Conservation (phyloP, 192 early-diverging fungal genomes). For the Backusella liffmaniae region DNA sequence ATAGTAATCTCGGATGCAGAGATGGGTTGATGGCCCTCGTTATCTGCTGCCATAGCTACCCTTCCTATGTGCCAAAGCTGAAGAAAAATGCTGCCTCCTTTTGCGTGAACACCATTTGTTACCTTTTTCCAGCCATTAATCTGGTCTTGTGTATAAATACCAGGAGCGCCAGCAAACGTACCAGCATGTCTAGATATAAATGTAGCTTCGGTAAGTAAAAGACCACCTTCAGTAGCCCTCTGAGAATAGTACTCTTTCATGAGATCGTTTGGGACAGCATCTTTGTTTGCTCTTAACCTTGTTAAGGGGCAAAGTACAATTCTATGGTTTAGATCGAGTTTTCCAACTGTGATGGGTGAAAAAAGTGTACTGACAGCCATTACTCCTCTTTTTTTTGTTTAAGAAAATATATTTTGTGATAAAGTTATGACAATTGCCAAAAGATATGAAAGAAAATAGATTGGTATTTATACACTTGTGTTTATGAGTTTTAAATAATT, state of each 20-base stretch:
- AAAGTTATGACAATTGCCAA: neutral
- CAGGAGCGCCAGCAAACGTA: slow-evolving; percentile 25
- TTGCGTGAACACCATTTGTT: slow-evolving; percentile 54
- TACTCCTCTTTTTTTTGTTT: neutral
- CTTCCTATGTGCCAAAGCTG: slow-evolving; percentile 52
- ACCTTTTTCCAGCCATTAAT: slow-evolving; percentile 48
- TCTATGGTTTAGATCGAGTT: slow-evolving; percentile 14
- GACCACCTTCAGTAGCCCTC: slow-evolving; percentile 21
- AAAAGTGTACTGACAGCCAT: slow-evolving; percentile 8
- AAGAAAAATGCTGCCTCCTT: slow-evolving; percentile 52
- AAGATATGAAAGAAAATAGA: neutral
- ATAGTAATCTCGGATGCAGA: slow-evolving; percentile 27
- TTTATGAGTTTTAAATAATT: neutral
- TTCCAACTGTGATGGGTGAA: slow-evolving; percentile 21
- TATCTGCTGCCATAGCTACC: neutral
- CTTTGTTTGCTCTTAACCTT: neutral
- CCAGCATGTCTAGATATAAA: slow-evolving; percentile 16
- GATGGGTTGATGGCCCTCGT: slow-evolving; percentile 1
- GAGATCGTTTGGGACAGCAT: slow-evolving; percentile 11
- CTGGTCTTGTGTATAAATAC: slow-evolving; percentile 41
- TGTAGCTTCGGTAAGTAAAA: slow-evolving; percentile 27
- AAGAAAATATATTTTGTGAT: neutral
- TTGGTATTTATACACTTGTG: neutral
- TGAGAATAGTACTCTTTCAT: slow-evolving; percentile 25
- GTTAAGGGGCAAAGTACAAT: slow-evolving; percentile 23